Conservation (phyloP, 2,329 filamentous ascomycete species). For the Chrysosporium keratinophilum region DNA sequence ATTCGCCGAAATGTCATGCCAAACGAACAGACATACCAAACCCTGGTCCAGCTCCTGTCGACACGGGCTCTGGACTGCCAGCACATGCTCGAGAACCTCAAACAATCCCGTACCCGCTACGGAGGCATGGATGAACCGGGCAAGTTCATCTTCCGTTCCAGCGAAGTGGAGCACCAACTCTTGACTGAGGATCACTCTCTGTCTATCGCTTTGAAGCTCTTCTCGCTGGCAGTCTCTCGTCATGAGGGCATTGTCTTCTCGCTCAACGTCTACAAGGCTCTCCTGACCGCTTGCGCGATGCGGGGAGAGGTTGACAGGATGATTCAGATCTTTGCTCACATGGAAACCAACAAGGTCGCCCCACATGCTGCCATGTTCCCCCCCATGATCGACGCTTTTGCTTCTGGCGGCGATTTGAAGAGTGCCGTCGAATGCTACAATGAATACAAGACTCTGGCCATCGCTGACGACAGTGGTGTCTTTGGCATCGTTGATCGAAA, state of each 20-base stretch:
- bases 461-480: constrained; percentile 67
- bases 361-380: constrained; percentile 77
- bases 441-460: constrained; percentile 81
- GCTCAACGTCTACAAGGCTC: constrained; percentile 68
- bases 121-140: constrained; percentile 74
- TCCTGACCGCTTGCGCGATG: constrained; percentile 80
- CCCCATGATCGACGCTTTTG: constrained; percentile 90
- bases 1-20: constrained; percentile 71
- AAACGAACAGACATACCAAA: constrained; percentile 76
- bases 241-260: constrained; percentile 56
- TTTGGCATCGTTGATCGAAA: constrained; percentile 58
- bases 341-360: constrained; percentile 65
- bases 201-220: constrained; percentile 73
- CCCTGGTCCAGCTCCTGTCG: constrained; percentile 72
- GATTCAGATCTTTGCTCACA: constrained; percentile 81
- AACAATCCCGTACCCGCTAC: constrained; percentile 73
- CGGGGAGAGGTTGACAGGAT: constrained; percentile 75
- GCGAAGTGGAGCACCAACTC: constrained; percentile 77
- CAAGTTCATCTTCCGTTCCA: constrained; percentile 80
- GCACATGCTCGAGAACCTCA: constrained; percentile 59
- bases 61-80: constrained; percentile 69
- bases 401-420: constrained; percentile 64
- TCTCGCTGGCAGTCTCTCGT: constrained; percentile 60
- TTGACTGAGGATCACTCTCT: constrained; percentile 79
- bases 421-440: constrained; percentile 93